Evolutionary conservation across 306 rosid species (phyloP), one percentile per base, ranked within the genome.

Genomic region (Clitoria ternatea): DNA sequence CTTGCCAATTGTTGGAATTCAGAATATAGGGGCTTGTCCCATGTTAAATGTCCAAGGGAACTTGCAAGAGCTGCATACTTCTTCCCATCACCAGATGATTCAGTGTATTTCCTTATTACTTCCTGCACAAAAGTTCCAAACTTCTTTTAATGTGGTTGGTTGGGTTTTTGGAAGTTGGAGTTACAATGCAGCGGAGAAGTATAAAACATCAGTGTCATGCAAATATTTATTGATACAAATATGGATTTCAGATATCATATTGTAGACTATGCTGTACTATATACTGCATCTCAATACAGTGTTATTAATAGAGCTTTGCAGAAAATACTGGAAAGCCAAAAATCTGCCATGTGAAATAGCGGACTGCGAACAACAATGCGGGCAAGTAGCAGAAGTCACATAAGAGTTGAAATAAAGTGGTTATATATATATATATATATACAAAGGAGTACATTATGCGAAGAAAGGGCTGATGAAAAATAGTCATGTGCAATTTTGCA

Each of bases 61-160:
- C 97, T 89, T 32, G 92, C 92, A 66, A 90, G 77, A 59, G 97
- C 95, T 13, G 97, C 96, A 75, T 94, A 81, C 72, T 85, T 83
- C 74, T 84, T 73, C 73, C 95, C 96, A 36, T 43, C 50, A 24
- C 85, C 83, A 40, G 91, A 89, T 44, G 78, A 61, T 45, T 52
- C 80, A 23, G 88, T 89, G 84, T 87, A 90, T 79, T 88, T 90
- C 77, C 57, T 81, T 47, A 94, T 89, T 62, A 89, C 89, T 53
- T 81, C 89, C 98, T 94, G 81, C 56, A 81, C 11, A 17, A 32
- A 75, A 47, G 40, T 29, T 73, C 27, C 43, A 14, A 78, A 50
- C 20, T 50, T 65, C 57, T 43, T 70, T 32, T 24, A 78, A 40
- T 36, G 36, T 7, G 44, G 2, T 20, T 1, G 2, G 24, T 20